Evolutionary conservation across 257 asterid genomes (phyloP).

Genomic region (Coffea canephora): DNA sequence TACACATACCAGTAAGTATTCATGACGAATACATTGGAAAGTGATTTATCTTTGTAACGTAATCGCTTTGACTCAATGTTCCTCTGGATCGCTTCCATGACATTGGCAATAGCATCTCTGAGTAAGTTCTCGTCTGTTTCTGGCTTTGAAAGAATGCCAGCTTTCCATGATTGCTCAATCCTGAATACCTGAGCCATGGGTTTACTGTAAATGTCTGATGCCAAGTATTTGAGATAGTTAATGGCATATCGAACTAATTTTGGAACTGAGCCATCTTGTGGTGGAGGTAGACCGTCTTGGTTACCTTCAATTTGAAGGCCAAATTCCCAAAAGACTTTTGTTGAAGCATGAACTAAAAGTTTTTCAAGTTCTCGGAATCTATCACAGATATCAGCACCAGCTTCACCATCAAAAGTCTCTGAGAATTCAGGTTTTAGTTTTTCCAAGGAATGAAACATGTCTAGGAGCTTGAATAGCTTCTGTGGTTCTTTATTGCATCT

Average conservation of each 20-base stretch:
- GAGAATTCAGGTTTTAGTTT: slow-evolving; percentile 48
- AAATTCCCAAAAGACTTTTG: slow-evolving; percentile 62
- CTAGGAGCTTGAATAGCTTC: slow-evolving; percentile 82
- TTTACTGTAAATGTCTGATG: slow-evolving; percentile 40
- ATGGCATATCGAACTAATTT: slow-evolving; percentile 68
- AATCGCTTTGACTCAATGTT: slow-evolving; percentile 52
- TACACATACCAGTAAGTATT: slow-evolving; percentile 78
- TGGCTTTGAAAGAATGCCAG: slow-evolving; percentile 38
- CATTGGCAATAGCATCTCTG: slow-evolving; percentile 54
- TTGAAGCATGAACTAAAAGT: slow-evolving; percentile 65
- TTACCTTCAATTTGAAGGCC: slow-evolving; percentile 77
- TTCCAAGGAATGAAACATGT: slow-evolving; percentile 63
- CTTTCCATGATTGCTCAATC: slow-evolving; percentile 68
- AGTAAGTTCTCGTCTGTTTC: slow-evolving; percentile 50
- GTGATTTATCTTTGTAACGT: slow-evolving; percentile 52
- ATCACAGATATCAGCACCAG: slow-evolving; percentile 57
- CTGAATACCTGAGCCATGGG: slow-evolving; percentile 55
- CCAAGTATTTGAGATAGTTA: slow-evolving; percentile 67
- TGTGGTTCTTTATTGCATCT: slow-evolving; percentile 78
- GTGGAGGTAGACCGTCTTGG: slow-evolving; percentile 63
- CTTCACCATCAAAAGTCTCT: slow-evolving; percentile 50
- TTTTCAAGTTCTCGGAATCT: slow-evolving; percentile 69
- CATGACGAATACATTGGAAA: slow-evolving; percentile 55
- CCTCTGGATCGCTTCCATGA: slow-evolving; percentile 75
- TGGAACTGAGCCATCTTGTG: slow-evolving; percentile 71